Evolutionary conservation across 2,329 filamentous ascomycete genomes (phyloP), one percentile per base, ranked within the genome.

Genomic region (Ophiostoma perfectum): DNA sequence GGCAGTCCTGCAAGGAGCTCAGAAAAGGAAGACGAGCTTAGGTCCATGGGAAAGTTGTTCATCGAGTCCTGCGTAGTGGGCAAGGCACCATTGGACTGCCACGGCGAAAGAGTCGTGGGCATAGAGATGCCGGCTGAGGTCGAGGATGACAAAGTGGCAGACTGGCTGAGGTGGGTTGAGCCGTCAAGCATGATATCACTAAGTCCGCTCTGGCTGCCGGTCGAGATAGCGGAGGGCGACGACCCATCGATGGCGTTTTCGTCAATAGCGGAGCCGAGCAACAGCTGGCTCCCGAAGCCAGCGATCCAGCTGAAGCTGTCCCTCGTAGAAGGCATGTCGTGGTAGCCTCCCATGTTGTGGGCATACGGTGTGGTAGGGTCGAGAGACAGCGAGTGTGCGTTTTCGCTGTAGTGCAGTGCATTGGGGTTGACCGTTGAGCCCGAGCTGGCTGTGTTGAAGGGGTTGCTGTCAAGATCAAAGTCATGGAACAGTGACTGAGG

Each of bases 221-320:
- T 96, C 80, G 94, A 98, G 77, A 98, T 94, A 64, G 93, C 93
- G 8, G 95, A 98, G 16, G 95, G 95, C 14, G 95, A 98, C 11
- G 95, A 98, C 70, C 91, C 93, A 74, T 97, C 94, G 67, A 97
- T 86, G 41, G 91, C 92, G 72, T 88, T 90, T 73, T 97, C 93
- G 74, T 90, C 90, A 42, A 70, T 68, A 67, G 69, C 36, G 82
- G 80, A 68, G 73, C 83, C 84, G 76, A 92, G 88, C 7, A 86
- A 86, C 82, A 94, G 86, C 63, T 90, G 87, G 74, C 89, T 87
- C 72, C 95, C 92, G 76, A 96, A 91, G 36, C 90, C 90, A 70
- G 89, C 89, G 71, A 86, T 75, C 93, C 93, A 98, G 74, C 93
- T 90, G 76, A 95, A 92, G 73, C 83, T 86, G 72, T 94, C 90